Percentiles rank a stretch among this genome's conserved stretches.
Evolutionary conservation across 176 grass and related monocot species (phyloP).

Genomic region (Oryza australiensis): DNA sequence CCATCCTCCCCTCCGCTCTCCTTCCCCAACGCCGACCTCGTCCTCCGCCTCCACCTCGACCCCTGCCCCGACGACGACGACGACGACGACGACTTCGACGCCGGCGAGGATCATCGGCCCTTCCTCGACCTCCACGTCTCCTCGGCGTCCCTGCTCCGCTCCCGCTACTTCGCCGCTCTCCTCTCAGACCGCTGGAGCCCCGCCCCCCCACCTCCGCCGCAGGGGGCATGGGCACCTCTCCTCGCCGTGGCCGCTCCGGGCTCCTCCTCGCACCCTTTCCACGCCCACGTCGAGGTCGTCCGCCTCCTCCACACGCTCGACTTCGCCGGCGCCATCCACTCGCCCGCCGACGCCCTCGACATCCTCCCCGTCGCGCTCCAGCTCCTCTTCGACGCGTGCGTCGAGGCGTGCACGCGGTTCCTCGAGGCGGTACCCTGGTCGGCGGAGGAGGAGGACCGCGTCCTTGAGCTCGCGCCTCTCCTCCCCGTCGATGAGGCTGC

Average conservation of each 20-base stretch:
- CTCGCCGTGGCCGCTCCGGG: not conserved
- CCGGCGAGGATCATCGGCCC: not conserved
- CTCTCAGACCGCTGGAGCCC: slow-evolving; percentile 54
- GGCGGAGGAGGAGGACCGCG: slow-evolving; percentile 52
- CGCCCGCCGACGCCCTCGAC: slow-evolving; percentile 55
- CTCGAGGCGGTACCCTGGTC: slow-evolving; percentile 73
- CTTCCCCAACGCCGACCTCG: slow-evolving; percentile 53
- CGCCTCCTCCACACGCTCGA: slow-evolving; percentile 68
- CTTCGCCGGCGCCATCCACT: slow-evolving; percentile 45
- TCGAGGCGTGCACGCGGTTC: slow-evolving; percentile 62
- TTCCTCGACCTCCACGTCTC: slow-evolving; percentile 54
- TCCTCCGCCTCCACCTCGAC: slow-evolving; percentile 66
- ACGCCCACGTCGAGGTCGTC: slow-evolving; percentile 54
- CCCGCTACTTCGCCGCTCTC: slow-evolving; percentile 61
- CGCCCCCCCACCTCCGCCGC: slow-evolving; percentile 27
- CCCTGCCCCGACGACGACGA: not conserved
- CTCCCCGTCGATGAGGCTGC: slow-evolving; percentile 50
- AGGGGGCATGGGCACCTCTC: not conserved
- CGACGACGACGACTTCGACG: not conserved
- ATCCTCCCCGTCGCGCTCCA: slow-evolving; percentile 59
- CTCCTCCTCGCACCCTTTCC: slow-evolving; percentile 41
- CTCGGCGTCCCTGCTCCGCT: slow-evolving; percentile 55
- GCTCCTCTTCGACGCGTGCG: slow-evolving; percentile 65
- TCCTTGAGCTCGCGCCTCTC: slow-evolving; percentile 55
- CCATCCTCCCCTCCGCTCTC: slow-evolving; percentile 33